Conservation (phyloP, 2,329 filamentous ascomycete species). For the Fusarium subtropicale region DNA sequence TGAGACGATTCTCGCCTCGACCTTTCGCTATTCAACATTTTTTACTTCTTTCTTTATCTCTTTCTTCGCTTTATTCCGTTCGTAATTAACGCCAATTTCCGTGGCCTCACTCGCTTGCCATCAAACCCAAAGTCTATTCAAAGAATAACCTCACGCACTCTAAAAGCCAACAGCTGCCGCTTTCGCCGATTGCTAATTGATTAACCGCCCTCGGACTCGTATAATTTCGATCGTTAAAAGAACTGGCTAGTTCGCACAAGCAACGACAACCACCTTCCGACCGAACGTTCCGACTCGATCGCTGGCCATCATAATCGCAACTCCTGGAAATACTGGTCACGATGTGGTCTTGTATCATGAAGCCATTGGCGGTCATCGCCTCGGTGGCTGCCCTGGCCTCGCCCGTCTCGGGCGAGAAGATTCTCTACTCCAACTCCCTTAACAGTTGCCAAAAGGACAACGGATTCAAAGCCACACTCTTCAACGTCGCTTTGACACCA, state of each 20-base stretch:
- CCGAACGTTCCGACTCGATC: conserved; percentile 12
- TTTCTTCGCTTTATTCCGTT: conserved; percentile 38
- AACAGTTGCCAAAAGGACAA: conserved; percentile 87
- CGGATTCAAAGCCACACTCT: conserved; percentile 86
- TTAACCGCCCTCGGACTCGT: background rate
- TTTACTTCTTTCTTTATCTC: conserved; percentile 21
- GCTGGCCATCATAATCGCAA: conserved; percentile 5
- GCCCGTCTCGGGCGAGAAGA: conserved; percentile 68
- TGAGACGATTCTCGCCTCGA: conserved; percentile 46
- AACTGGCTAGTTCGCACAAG: background rate
- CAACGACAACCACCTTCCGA: conserved; percentile 12
- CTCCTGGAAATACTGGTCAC: conserved; percentile 40
- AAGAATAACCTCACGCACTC: conserved; percentile 31
- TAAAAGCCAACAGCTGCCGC: conserved; percentile 21
- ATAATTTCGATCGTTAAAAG: conserved; percentile 5
- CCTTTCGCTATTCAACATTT: conserved; percentile 41
- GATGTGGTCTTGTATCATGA: conserved; percentile 62
- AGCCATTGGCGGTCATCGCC: conserved; percentile 60
- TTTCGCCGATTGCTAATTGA: conserved; percentile 10
- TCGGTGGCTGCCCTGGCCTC: conserved; percentile 58
- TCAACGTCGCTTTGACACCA: conserved; percentile 85
- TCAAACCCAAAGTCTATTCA: conserved; percentile 12
- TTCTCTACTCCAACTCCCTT: conserved; percentile 85
- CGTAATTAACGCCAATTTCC: conserved; percentile 38
- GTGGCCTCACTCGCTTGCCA: conserved; percentile 41